phyloP scores from a whole-genome alignment of 306 rosid species.

The Acmispon strigosus region DNA sequence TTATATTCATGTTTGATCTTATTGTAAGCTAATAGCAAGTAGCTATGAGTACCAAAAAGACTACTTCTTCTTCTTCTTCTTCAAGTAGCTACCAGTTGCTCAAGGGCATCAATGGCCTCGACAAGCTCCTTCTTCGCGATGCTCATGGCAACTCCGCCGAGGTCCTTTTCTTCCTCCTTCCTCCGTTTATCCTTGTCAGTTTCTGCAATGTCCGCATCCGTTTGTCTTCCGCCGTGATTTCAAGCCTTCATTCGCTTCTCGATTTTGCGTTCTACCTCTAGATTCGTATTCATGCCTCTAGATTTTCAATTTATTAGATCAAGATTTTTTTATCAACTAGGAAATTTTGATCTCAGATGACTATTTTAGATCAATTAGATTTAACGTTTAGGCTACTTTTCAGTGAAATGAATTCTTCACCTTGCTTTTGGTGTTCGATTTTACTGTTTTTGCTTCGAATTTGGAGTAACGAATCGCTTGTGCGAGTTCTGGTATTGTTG shows the following conservation, averaged over 20 bases:
- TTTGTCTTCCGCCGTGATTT: not conserved
- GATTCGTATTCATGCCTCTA: no score
- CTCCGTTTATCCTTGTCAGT: not conserved
- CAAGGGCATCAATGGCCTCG: conserved; percentile 62
- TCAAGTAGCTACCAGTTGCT: conserved; percentile 32
- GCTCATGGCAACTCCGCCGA: conserved; percentile 43
- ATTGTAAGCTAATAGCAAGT: no score
- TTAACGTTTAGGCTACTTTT: not conserved
- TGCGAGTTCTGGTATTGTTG: not conserved
- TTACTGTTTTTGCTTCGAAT: not conserved
- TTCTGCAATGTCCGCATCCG: no score
- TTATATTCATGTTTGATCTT: no score
- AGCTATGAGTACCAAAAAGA: conserved; percentile 50
- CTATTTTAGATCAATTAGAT: not conserved
- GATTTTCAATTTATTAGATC: no score
- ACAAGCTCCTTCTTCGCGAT: conserved; percentile 43
- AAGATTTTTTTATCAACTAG: not conserved
- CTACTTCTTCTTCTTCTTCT: no score
- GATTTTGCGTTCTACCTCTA: not conserved
- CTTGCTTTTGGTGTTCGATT: not conserved
- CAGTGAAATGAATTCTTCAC: not conserved
- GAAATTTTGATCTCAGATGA: not conserved
- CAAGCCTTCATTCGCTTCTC: conserved; percentile 4
- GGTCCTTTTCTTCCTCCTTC: conserved; percentile 7
- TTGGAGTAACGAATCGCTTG: not conserved